These are phyloP conservation scores for Grigorovia humatica DNA, from an alignment of 805 yeast genomes.

Conservation along the genomic window DNA sequence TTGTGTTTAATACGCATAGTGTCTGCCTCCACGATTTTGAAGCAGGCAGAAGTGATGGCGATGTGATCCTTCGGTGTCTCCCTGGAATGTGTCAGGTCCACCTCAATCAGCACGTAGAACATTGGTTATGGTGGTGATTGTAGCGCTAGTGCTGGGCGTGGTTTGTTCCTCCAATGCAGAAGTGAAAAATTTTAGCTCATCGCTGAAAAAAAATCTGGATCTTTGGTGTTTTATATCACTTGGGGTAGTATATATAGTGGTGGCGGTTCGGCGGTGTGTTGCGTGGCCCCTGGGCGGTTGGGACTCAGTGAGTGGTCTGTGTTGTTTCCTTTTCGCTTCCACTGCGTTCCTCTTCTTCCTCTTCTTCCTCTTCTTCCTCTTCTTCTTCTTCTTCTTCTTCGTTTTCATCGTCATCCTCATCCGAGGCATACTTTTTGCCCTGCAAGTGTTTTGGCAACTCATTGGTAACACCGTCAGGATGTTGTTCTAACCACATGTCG, in stretches of 20 bases:
- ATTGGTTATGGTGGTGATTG: background rate
- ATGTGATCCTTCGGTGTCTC: constrained; percentile 45
- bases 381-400: constrained; percentile 4
- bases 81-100: constrained; percentile 4
- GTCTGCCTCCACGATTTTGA: constrained; percentile 52
- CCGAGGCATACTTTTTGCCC: constrained; percentile 1
- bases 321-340: background rate
- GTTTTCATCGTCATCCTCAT: constrained; percentile 3
- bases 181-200: background rate
- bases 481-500: constrained; percentile 59
- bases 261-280: background rate
- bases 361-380: constrained; percentile 1
- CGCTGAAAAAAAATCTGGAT: background rate
- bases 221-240: background rate
- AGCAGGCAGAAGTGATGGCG: constrained; percentile 58
- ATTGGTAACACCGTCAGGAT: constrained; percentile 50
- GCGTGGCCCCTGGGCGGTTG: too few species aligned
- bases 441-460: constrained; percentile 25
- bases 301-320: background rate
- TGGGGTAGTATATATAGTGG: background rate
- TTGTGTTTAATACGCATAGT: constrained; percentile 20
- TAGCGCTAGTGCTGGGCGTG: background rate
- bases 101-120: constrained; percentile 10
- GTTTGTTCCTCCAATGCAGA: background rate
- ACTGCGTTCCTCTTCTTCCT: background rate